phyloP scores from a whole-genome alignment of 2,329 filamentous ascomycete genomes.

The Talaromyces sp. region DNA sequence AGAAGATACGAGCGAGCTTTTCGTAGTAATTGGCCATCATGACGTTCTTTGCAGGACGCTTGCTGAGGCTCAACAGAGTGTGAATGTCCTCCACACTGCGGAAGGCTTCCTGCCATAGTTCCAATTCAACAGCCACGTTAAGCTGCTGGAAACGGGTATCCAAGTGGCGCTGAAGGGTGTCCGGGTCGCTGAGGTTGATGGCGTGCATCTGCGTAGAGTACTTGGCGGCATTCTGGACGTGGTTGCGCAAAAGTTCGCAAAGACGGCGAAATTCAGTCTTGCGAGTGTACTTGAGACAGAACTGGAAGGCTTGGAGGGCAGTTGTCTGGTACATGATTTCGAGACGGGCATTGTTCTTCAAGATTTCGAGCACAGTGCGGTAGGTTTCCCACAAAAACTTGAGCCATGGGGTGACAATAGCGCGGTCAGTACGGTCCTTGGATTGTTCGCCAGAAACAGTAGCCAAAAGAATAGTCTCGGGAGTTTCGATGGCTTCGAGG shows the following conservation, averaged over 20 bases:
- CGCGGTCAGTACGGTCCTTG: constrained; percentile 92
- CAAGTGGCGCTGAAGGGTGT: constrained; percentile 93
- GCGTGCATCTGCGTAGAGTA: constrained; percentile 99
- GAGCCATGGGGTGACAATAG: constrained; percentile 97
- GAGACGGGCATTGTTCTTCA: constrained; percentile 97
- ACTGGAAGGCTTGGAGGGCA: constrained; percentile 96
- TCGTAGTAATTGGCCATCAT: constrained; percentile 99
- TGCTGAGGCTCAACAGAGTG: constrained; percentile 94
- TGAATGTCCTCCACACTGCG: constrained; percentile 98
- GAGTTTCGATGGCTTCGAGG: constrained; percentile 94
- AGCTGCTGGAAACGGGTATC: constrained; percentile 98
- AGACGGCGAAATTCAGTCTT: constrained; percentile 99
- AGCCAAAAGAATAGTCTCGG: constrained; percentile 94
- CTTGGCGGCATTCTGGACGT: constrained; percentile 98
- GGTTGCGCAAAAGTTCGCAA: constrained; percentile 96
- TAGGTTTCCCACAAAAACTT: constrained; percentile 99
- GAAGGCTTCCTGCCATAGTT: constrained; percentile 99
- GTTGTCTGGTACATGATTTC: constrained; percentile 99
- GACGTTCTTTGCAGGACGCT: constrained; percentile 94
- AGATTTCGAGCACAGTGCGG: constrained; percentile 94
- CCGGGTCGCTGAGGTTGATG: constrained; percentile 96
- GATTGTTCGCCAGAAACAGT: constrained; percentile 98
- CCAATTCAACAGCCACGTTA: constrained; percentile 95
- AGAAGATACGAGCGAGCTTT: constrained; percentile 96
- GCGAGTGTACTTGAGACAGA: constrained; percentile 95